These are phyloP conservation scores for Oryza rufipogon DNA, from an alignment of 176 grass and related monocot genomes.

Conservation along the genomic window DNA sequence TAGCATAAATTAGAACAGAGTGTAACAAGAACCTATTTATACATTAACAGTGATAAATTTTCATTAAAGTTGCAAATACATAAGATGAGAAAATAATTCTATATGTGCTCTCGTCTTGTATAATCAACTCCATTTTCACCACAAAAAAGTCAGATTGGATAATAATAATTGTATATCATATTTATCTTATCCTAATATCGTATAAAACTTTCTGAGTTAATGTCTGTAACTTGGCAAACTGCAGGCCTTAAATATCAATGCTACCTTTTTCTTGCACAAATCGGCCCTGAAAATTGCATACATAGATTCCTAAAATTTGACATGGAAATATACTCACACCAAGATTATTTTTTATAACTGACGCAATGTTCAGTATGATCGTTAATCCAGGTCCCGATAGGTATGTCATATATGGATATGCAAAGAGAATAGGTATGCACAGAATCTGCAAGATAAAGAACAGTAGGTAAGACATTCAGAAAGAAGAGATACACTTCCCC, in stretches of 20 bases:
- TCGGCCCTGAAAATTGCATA: neutral
- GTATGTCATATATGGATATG: constrained; percentile 68
- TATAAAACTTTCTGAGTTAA: too few relatives aligned
- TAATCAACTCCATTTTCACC: neutral
- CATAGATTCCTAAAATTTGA: neutral
- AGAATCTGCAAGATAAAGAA: constrained; percentile 43
- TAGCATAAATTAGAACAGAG: neutral
- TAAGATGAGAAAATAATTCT: neutral
- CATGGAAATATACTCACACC: constrained; percentile 39
- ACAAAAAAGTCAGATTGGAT: neutral
- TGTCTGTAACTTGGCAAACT: neutral
- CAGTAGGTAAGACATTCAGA: constrained; percentile 5
- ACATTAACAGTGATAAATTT: neutral
- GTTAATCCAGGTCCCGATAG: constrained; percentile 58
- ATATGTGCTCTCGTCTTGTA: neutral
- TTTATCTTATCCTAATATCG: neutral
- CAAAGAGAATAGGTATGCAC: constrained; percentile 62
- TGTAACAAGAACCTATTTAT: neutral
- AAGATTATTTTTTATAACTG: constrained; percentile 60
- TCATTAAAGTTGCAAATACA: neutral
- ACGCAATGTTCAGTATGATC: constrained; percentile 53
- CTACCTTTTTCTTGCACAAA: neutral
- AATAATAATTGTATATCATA: neutral
- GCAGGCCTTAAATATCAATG: neutral
- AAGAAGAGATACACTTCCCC: neutral